Base-by-base conservation (phyloP, 306 rosid species). In the Mimosa bimucronata region DNA sequence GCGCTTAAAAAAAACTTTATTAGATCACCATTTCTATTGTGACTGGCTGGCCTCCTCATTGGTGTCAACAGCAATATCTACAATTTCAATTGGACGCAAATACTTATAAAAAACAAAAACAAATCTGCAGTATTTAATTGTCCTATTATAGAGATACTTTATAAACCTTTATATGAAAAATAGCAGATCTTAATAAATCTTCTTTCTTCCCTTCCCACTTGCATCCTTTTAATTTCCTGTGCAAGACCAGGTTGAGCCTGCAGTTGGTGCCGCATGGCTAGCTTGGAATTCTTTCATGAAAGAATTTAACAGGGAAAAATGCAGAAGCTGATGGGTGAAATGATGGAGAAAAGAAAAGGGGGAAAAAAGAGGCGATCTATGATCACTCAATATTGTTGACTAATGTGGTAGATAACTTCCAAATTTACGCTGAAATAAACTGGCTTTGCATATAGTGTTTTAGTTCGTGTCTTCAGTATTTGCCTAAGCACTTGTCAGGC, bases 221-320 rank as follows among this genome's bases (percentile, higher is more conserved):
- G 65, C 65, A 2, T 25, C 15, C 65, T 58, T 55, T 66, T 30
- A 68, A 76, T 58, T 83, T 73, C 75, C 38, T 77, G 62, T 41
- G 66, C 44, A 70, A 76, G 46, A 31, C 45, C 89, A 92, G 98
- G 97, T 92, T 68, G 98, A 91, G 82, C 97, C 98, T 77, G 98
- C 98, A 13, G 89, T 92, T 40, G 98, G 98, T 5, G 98, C 98
- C 25, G 98, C 97, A 2, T 90, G 93, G 89, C 79, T 94, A 62
- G 98, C 97, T 45, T 91, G 97, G 94, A 94, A 89, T 81, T 94
- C 89, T 82, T 84, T 80, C 74, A 81, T 88, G 89, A 90, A 91
- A 70, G 92, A 91, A 75, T 82, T 82, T 84, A 80, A 79, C 8
- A 85, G 70, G 61, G 84, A 86, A 80, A 55, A 70, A 83, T 75